These are phyloP conservation scores for Acanthamoeba castellanii DNA, from an alignment of 208 protist species.

Conservation along the genomic window DNA sequence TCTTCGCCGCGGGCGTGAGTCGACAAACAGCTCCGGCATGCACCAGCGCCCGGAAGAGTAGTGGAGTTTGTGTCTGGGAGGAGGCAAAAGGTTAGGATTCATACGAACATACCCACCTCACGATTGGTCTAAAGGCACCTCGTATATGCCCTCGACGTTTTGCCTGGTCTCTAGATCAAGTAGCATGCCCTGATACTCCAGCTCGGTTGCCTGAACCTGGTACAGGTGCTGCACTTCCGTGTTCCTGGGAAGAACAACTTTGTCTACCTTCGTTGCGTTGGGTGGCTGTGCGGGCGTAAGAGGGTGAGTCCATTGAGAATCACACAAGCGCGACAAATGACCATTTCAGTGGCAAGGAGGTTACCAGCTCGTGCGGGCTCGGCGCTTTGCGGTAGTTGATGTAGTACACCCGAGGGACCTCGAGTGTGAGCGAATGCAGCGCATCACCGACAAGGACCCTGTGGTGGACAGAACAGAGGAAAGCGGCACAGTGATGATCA, in stretches of 20 bases:
- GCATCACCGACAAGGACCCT: slow-evolving; percentile 74
- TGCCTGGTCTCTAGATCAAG: slow-evolving; percentile 16
- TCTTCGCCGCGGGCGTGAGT: background rate
- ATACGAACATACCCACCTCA: background rate
- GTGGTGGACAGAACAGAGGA: background rate
- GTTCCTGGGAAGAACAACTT: slow-evolving; percentile 26
- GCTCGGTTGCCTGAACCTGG: slow-evolving; percentile 45
- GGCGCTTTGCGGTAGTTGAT: slow-evolving; percentile 71
- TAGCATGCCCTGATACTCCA: slow-evolving; percentile 61
- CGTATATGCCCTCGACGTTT: slow-evolving; percentile 56
- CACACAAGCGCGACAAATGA: background rate
- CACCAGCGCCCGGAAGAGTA: slow-evolving; percentile 51
- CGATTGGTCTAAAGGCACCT: background rate
- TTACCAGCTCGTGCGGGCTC: slow-evolving; percentile 36
- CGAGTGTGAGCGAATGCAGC: slow-evolving; percentile 70
- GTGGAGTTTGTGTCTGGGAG: slow-evolving; percentile 37
- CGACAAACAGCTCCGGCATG: slow-evolving; percentile 32
- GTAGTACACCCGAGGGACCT: slow-evolving; percentile 70
- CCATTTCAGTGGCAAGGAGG: background rate
- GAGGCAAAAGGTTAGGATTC: background rate
- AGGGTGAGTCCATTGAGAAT: background rate
- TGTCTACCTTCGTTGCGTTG: slow-evolving; percentile 28
- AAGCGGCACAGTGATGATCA: background rate
- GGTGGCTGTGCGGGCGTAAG: background rate
- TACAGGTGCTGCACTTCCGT: slow-evolving; percentile 57